Base-by-base conservation (phyloP, 2,329 filamentous ascomycete genomes). In the Sclerotinia sclerotiorum region DNA sequence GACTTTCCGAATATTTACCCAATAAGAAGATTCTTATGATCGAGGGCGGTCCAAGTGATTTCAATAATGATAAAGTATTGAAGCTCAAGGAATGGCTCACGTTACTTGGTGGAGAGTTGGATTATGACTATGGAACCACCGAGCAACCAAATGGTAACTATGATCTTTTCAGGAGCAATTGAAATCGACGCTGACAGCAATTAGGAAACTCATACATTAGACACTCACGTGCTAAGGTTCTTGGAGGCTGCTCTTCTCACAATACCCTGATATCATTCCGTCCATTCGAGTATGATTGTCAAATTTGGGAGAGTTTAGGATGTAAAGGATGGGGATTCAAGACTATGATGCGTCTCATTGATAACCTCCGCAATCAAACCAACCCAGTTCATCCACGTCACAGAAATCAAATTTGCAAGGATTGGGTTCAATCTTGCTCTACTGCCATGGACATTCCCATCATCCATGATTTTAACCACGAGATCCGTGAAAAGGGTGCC, bases 181-280 rank as follows among this genome's bases (percentile, higher is more conserved):
- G 64, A 67, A 48, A n/a, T 24, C 46, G 24, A 61, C 54, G 62
- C 72, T 73, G 54, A 74, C 62, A 68, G 69, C 39, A 39, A 71
- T 74, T 81, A 86, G 92, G 93, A 77, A 97, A 97, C 84, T 95
- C 91, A 68, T 86, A 93, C 81, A 97, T 97, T 81, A 89, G 93
- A 72, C 93, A 97, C 82, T 96, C 93, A 19, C 90, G 93, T 71
- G 93, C 93, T 72, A 97, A 97, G 83, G 93, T 97, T 51, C 86
- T 97, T 42, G 93, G 93, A 74, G 93, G 93, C 73, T 97, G 93
- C 84, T 96, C 93, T 56, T 94, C 91, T 69, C 93, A 97, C 85
- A 97, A 97, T 82, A 97, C 93, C 27, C 84, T 97, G 75, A 97
- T 97, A 79, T 95, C 91, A 24, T 97, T 97, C 86, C 88, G 93